These are phyloP conservation scores for Diaporthe citriasiana DNA, from an alignment of 2,329 filamentous ascomycete species.

Conservation along the genomic window DNA sequence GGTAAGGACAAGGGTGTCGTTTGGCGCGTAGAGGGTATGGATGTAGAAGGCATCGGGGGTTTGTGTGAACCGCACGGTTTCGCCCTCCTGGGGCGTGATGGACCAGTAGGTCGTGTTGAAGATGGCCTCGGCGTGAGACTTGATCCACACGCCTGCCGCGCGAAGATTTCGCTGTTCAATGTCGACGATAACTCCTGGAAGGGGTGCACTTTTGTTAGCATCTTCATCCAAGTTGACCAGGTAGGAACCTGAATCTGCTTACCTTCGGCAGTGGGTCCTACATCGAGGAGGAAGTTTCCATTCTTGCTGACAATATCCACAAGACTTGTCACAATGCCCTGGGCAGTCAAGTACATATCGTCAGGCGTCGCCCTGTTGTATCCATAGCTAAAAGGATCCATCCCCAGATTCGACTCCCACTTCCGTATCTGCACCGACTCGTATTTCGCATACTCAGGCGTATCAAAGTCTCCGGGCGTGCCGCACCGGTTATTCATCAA, in stretches of 20 bases:
- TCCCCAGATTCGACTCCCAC: slow-evolving; percentile 45
- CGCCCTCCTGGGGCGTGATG: slow-evolving; percentile 58
- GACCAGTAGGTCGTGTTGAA: slow-evolving; percentile 71
- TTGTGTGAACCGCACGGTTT: slow-evolving; percentile 64
- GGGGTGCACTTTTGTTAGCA: background rate
- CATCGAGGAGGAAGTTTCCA: slow-evolving; percentile 50
- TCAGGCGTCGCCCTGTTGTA: slow-evolving; percentile 44
- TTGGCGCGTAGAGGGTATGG: slow-evolving; percentile 58
- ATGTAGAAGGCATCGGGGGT: slow-evolving; percentile 68
- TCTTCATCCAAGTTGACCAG: background rate
- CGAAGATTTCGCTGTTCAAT: slow-evolving; percentile 57
- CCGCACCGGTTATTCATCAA: slow-evolving; percentile 42
- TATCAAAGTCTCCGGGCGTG: slow-evolving; percentile 43
- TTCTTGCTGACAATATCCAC: slow-evolving; percentile 51
- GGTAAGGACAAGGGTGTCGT: slow-evolving; percentile 55
- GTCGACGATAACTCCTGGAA: slow-evolving; percentile 36
- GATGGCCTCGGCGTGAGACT: slow-evolving; percentile 65
- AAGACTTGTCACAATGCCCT: slow-evolving; percentile 46
- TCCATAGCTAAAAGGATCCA: slow-evolving; percentile 45
- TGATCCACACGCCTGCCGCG: slow-evolving; percentile 68
- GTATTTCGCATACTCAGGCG: slow-evolving; percentile 45
- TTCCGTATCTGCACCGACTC: slow-evolving; percentile 40
- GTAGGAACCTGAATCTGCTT: background rate
- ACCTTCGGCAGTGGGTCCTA: slow-evolving; percentile 46
- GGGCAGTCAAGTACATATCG: slow-evolving; percentile 45